Conservation (phyloP, 1,284 basidiomycete species). For the Ceratobasidium sp. region DNA sequence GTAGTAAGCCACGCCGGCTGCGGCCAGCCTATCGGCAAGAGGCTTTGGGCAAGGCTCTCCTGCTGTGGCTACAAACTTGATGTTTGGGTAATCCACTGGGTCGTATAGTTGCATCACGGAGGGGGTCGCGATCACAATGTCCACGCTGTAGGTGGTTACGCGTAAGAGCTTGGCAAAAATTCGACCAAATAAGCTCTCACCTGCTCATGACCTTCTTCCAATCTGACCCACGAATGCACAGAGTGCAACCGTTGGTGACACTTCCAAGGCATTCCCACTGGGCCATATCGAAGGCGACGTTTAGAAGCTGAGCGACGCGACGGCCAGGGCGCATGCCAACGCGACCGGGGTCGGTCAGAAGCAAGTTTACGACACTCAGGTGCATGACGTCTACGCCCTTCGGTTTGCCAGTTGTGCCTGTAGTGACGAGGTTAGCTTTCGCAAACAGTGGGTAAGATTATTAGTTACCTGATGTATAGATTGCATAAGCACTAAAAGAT, state of each 20-base stretch:
- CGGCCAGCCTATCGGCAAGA: conserved; percentile 51
- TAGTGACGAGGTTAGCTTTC: conserved; percentile 19
- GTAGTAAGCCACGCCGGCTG: conserved; percentile 57
- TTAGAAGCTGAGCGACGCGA: conserved; percentile 71
- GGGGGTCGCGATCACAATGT: conserved; percentile 69
- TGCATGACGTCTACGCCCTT: conserved; percentile 74
- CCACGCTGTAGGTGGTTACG: conserved; percentile 61
- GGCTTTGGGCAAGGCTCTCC: conserved; percentile 73
- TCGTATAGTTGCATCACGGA: conserved; percentile 67
- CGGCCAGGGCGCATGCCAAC: conserved; percentile 68
- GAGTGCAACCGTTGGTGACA: conserved; percentile 69
- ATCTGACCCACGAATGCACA: conserved; percentile 70
- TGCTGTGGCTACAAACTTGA: conserved; percentile 71
- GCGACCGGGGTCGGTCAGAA: conserved; percentile 63
- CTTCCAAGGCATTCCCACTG: conserved; percentile 74
- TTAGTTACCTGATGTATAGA: conserved; percentile 71
- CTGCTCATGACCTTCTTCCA: conserved; percentile 68
- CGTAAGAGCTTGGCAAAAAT: not conserved
- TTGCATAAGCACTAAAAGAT: conserved; percentile 68
- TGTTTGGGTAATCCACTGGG: conserved; percentile 69
- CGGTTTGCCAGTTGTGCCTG: conserved; percentile 71
- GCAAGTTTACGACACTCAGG: conserved; percentile 67
- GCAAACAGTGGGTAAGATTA: conserved; percentile 19
- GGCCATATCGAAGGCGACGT: conserved; percentile 74
- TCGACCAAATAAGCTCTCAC: not conserved